These are phyloP conservation scores for Diophrys sp. DNA, from an alignment of 73 alveolate genomes.

Conservation along the genomic window DNA sequence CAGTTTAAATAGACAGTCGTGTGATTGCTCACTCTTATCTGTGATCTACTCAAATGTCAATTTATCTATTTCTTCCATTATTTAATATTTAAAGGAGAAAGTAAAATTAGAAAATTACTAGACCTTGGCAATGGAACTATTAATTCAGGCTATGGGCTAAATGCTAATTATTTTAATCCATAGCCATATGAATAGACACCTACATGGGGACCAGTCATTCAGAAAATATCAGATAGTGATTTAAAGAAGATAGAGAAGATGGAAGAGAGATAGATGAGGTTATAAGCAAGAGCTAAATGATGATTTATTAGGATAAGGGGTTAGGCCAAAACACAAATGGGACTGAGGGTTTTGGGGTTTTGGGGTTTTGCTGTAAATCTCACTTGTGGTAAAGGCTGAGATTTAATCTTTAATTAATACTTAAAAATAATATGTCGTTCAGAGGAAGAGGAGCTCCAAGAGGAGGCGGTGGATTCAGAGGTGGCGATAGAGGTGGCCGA, in stretches of 20 bases:
- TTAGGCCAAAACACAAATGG: no score
- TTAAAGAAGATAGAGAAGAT: constrained; percentile 72
- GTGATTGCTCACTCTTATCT: constrained; percentile 4
- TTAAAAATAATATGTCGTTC: not conserved
- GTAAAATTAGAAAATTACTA: not conserved
- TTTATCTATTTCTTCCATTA: constrained; percentile 10
- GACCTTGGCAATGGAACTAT: not conserved
- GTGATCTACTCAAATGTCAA: constrained; percentile 3
- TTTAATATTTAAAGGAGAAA: not conserved
- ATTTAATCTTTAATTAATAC: no score
- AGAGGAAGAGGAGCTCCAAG: constrained; percentile 1
- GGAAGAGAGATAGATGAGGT: constrained; percentile 77
- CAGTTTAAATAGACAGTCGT: constrained; percentile 73
- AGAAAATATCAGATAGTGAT: constrained; percentile 65
- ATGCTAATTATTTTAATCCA: not conserved
- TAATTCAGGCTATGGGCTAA: not conserved
- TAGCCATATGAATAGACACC: constrained; percentile 31
- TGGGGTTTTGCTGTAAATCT: not conserved
- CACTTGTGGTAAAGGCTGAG: not conserved
- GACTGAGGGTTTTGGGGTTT: not conserved
- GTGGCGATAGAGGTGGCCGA: constrained; percentile 1
- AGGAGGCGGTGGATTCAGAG: not conserved
- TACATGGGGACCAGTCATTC: constrained; percentile 82
- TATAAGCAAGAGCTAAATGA: constrained; percentile 63
- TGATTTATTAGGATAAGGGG: no score